Percentiles rank a stretch among this genome's conserved stretches.
phyloP scores from a whole-genome alignment of 768 basidiomycete genomes.

The Leccinum subtestaceum region DNA sequence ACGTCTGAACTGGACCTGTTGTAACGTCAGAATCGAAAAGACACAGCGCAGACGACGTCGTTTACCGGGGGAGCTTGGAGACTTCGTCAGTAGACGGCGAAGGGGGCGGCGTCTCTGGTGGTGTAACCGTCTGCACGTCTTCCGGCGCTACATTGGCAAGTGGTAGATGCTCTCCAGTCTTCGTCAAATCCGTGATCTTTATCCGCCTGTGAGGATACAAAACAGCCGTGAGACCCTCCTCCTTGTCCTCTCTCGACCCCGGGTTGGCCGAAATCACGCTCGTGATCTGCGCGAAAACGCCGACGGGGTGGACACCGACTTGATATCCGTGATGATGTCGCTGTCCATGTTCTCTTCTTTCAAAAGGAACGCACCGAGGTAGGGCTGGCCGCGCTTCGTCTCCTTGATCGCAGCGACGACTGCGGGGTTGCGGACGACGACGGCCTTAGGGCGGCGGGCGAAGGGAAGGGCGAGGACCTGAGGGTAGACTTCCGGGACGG shows the following conservation, averaged over 20 bases:
- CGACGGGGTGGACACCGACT: slow-evolving; percentile 84
- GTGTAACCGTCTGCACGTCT: slow-evolving; percentile 42
- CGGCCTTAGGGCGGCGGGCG: slow-evolving; percentile 92
- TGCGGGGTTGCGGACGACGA: slow-evolving; percentile 85
- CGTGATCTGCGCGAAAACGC: slow-evolving; percentile 96
- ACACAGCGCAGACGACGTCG: neutral
- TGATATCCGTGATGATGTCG: slow-evolving; percentile 85
- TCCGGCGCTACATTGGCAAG: slow-evolving; percentile 38
- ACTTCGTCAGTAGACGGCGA: slow-evolving; percentile 30
- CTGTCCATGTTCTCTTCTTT: slow-evolving; percentile 92
- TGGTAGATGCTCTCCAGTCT: slow-evolving; percentile 47
- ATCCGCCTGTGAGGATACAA: slow-evolving; percentile 92
- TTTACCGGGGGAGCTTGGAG: slow-evolving; percentile 26
- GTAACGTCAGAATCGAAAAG: slow-evolving; percentile 1
- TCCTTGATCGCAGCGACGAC: slow-evolving; percentile 95
- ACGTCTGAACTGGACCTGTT: slow-evolving; percentile 70
- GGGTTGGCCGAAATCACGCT: slow-evolving; percentile 73
- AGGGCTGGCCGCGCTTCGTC: slow-evolving; percentile 95
- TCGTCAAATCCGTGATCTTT: slow-evolving; percentile 82
- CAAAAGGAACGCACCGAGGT: slow-evolving; percentile 93
- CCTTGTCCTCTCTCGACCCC: slow-evolving; percentile 60
- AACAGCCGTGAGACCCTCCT: slow-evolving; percentile 91
- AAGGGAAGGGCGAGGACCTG: slow-evolving; percentile 95
- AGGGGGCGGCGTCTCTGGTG: slow-evolving; percentile 39
- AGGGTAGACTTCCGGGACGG: slow-evolving; percentile 88